Conservation (phyloP, 2,329 filamentous ascomycete species). For the Fusarium continuum region DNA sequence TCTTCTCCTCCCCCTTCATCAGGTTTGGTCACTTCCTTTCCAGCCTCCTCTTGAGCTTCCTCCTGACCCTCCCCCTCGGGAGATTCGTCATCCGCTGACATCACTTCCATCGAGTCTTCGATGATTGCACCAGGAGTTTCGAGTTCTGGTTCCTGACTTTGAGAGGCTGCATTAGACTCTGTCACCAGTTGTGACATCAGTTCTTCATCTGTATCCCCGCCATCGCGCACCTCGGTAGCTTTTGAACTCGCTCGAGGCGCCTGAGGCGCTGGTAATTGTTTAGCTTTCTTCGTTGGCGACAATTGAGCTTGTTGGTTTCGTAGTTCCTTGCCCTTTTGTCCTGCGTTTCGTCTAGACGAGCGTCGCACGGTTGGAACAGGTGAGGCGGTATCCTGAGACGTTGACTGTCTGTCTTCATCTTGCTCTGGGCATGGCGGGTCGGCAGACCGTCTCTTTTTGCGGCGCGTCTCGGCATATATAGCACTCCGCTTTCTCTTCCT, state of each 20-base stretch:
- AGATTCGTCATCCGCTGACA: conserved; percentile 5
- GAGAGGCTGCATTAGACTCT: conserved; percentile 53
- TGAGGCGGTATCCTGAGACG: conserved; percentile 29
- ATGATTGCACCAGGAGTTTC: conserved; percentile 8
- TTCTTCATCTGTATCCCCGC: conserved; percentile 53
- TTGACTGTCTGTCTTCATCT: conserved; percentile 30
- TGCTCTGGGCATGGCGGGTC: conserved; percentile 27
- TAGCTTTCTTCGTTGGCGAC: conserved; percentile 18
- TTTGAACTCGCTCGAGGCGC: not conserved
- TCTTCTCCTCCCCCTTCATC: not conserved
- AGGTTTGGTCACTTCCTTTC: conserved; percentile 3
- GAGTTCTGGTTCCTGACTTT: conserved; percentile 42
- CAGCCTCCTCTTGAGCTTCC: not conserved
- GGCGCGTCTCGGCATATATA: conserved; percentile 34
- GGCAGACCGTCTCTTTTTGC: conserved; percentile 45
- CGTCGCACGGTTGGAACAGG: conserved; percentile 34
- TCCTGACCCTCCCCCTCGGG: not conserved
- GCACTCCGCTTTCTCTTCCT: conserved; percentile 46
- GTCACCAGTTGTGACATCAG: conserved; percentile 53
- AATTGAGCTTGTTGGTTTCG: conserved; percentile 16
- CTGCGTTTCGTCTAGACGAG: conserved; percentile 39
- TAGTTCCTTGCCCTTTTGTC: conserved; percentile 24
- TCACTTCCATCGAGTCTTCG: conserved; percentile 39
- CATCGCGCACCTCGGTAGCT: conserved; percentile 31
- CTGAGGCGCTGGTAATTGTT: conserved; percentile 2